A percentile compares a stretch with the other conserved stretches of the same genome.
Evolutionary conservation across 2,329 filamentous ascomycete genomes (phyloP).

Genomic region (Aspergillus eucalypticola): DNA sequence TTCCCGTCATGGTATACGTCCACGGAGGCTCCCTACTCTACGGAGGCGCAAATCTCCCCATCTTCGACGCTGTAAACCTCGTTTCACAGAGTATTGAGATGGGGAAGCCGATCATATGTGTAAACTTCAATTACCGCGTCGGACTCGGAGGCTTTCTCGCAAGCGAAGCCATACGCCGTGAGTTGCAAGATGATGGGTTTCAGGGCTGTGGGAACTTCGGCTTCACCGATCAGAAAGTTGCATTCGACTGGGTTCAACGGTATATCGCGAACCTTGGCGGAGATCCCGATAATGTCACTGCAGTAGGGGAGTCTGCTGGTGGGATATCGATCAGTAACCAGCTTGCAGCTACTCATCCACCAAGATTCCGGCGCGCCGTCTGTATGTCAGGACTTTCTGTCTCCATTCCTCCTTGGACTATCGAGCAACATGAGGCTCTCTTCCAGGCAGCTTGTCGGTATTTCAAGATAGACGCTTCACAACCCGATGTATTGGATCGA

Average conservation of each 20-base stretch:
- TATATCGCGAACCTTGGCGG: conserved; percentile 38
- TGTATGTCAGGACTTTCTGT: conserved; percentile 28
- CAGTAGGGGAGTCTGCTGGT: conserved; percentile 31
- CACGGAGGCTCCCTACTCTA: conserved; percentile 31
- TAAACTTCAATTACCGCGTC: conserved; percentile 32
- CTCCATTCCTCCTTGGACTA: conserved; percentile 25
- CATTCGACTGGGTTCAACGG: conserved; percentile 37
- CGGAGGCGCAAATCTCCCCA: conserved; percentile 28
- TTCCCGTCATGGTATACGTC: conserved; percentile 29
- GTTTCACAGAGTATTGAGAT: conserved; percentile 25
- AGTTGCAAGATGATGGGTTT: conserved; percentile 23
- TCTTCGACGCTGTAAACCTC: conserved; percentile 29
- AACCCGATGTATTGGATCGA: conserved; percentile 17
- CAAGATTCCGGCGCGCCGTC: conserved; percentile 25
- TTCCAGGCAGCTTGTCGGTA: conserved; percentile 23
- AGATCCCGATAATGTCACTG: conserved; percentile 33
- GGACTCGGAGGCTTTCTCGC: conserved; percentile 30
- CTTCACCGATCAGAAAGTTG: conserved; percentile 36
- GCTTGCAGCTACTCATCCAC: conserved; percentile 19
- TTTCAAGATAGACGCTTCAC: conserved; percentile 22
- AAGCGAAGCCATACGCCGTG: conserved; percentile 15
- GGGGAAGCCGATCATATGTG: conserved; percentile 22
- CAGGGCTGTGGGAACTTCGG: conserved; percentile 41
- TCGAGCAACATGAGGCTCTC: conserved; percentile 25
- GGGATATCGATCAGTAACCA: conserved; percentile 31